Percentiles rank a stretch among this genome's conserved stretches.
Conservation (phyloP, 805 yeast species). For the Yamadazyma laniorum region DNA sequence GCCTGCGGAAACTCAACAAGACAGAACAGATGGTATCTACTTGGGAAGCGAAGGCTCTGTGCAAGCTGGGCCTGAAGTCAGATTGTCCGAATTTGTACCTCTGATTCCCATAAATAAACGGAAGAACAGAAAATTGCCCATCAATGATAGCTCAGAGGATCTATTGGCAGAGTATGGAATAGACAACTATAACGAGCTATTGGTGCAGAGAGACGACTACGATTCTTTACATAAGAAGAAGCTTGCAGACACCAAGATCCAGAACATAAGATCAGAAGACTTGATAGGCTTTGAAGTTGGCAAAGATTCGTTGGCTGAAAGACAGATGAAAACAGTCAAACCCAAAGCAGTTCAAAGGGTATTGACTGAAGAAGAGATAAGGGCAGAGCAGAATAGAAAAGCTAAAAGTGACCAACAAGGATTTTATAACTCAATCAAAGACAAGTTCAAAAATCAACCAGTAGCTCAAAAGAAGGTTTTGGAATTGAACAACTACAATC, state of each 20-base stretch:
- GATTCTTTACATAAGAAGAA: conserved; percentile 21
- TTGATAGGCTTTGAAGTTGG: conserved; percentile 40
- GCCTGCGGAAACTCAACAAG: conserved; percentile 15
- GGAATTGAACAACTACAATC: conserved; percentile 35
- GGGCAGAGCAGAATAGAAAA: conserved; percentile 23
- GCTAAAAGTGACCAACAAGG: conserved; percentile 25
- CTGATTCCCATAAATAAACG: conserved; percentile 15
- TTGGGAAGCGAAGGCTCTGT: conserved; percentile 24
- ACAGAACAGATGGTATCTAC: conserved; percentile 33
- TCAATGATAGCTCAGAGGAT: conserved; percentile 28
- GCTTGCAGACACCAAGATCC: conserved; percentile 18
- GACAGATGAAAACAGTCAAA: conserved; percentile 1
- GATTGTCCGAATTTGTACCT: conserved; percentile 23
- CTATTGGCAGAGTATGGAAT: conserved; percentile 41
- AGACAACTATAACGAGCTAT: conserved; percentile 27
- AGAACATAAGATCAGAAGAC: conserved; percentile 24
- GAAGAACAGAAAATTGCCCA: conserved; percentile 30
- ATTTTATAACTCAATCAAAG: conserved; percentile 29
- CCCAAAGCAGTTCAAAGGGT: conserved; percentile 5
- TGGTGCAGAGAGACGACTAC: conserved; percentile 27
- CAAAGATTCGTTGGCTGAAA: conserved; percentile 15
- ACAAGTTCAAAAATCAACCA: conserved; percentile 21
- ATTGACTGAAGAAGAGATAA: conserved; percentile 27
- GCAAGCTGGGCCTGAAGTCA: conserved; percentile 14
- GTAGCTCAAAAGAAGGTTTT: conserved; percentile 20